phyloP scores from a whole-genome alignment of 495 filamentous ascomycete species.

The Aspergillus haitiensis region DNA sequence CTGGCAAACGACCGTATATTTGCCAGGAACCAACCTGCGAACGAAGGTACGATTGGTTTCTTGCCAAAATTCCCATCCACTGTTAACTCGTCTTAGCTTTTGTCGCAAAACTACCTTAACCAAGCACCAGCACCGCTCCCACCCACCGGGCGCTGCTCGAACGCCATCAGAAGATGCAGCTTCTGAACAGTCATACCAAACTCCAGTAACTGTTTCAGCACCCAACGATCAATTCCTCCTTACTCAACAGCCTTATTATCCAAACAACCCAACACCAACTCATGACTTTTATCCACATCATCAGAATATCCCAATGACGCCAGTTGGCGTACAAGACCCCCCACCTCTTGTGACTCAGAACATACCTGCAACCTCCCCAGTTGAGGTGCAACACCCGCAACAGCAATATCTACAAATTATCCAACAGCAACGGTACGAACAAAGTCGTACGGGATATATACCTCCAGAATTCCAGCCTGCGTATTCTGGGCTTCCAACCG shows the following conservation, averaged over 20 bases:
- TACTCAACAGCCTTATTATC: slow-evolving; percentile 43
- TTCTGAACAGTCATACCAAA: slow-evolving; percentile 44
- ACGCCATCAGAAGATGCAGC: slow-evolving; percentile 44
- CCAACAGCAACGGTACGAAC: slow-evolving; percentile 42
- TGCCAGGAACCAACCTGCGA: slow-evolving; percentile 76
- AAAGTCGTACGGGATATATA: slow-evolving; percentile 37
- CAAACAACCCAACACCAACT: slow-evolving; percentile 37
- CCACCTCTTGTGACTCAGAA: slow-evolving; percentile 36
- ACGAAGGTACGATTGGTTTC: slow-evolving; percentile 61
- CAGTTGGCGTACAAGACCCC: slow-evolving; percentile 34
- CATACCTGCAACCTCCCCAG: slow-evolving; percentile 35
- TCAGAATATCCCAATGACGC: slow-evolving; percentile 35
- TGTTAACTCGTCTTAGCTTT: slow-evolving; percentile 54
- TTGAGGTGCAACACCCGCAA: slow-evolving; percentile 37
- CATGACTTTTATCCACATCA: slow-evolving; percentile 41
- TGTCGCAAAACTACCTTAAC: slow-evolving; percentile 87
- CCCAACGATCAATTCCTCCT: slow-evolving; percentile 44
- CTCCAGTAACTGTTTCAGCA: slow-evolving; percentile 22
- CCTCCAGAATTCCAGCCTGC: slow-evolving; percentile 40
- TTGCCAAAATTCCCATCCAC: background rate
- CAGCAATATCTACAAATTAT: slow-evolving; percentile 44
- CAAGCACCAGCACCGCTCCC: slow-evolving; percentile 73
- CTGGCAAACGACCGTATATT: slow-evolving; percentile 80
- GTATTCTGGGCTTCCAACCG: slow-evolving; percentile 33
- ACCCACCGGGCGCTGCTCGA: slow-evolving; percentile 58